Conservation (phyloP, 352 stramenopile genomes). For the Phytophthora capsici region DNA sequence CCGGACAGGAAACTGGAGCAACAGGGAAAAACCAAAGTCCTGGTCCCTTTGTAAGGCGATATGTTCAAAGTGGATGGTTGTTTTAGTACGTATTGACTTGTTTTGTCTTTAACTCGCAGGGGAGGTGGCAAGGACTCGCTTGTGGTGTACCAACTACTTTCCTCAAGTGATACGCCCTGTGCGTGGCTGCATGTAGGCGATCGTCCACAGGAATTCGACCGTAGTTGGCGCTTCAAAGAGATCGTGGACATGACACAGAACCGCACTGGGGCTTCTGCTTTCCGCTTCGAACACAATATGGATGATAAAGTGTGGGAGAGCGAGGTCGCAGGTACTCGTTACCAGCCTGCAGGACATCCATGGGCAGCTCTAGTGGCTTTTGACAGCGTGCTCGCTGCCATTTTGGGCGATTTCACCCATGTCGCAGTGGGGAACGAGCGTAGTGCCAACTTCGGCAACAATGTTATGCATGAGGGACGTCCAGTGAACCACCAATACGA, state of each 20-base stretch:
- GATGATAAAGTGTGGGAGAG: conserved; percentile 36
- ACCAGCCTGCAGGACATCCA: conserved; percentile 40
- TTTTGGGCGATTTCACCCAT: conserved; percentile 40
- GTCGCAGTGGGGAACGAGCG: conserved; percentile 49
- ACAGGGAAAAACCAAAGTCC: conserved; percentile 28
- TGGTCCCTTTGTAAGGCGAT: conserved; percentile 40
- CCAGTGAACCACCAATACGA: conserved; percentile 56
- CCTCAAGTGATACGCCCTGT: conserved; percentile 29
- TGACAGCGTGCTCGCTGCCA: conserved; percentile 43
- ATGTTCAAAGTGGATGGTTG: background rate
- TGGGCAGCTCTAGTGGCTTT: conserved; percentile 51
- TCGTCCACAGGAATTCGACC: conserved; percentile 40
- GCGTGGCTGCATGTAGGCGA: conserved; percentile 46
- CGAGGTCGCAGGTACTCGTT: conserved; percentile 33
- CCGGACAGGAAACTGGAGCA: conserved; percentile 28
- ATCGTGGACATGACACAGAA: conserved; percentile 40
- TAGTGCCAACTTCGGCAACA: conserved; percentile 52
- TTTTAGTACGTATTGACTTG: background rate
- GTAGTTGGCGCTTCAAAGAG: conserved; percentile 40
- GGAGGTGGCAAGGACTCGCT: conserved; percentile 50
- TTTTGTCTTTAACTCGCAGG: conserved; percentile 11
- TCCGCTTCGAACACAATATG: conserved; percentile 47
- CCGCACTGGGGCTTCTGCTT: conserved; percentile 17
- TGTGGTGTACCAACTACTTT: conserved; percentile 42
- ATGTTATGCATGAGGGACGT: conserved; percentile 38